Evolutionary conservation across 1,284 basidiomycete genomes (phyloP), one percentile per base, ranked within the genome.

Genomic region (Cutaneotrichosporon daszewskae): DNA sequence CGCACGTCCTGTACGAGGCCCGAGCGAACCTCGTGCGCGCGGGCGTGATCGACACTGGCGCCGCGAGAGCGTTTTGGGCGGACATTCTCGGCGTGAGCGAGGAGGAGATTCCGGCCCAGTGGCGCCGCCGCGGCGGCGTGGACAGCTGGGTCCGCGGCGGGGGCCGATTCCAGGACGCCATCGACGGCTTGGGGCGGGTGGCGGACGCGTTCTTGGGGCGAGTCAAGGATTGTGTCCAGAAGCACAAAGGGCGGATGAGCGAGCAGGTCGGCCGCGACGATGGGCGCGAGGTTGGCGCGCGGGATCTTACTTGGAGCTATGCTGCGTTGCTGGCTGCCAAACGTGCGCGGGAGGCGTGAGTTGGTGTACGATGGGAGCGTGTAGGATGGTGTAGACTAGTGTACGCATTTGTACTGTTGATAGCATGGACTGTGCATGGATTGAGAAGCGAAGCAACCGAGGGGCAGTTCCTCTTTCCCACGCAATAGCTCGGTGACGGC

Each of bases 271-370:
- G 62, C 12, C 20, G 45, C 10, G 20, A 26, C 10, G 25, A n/a
- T 8, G 47, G 45, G 7, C 5, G 17, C 9, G 39, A 31, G 16
- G 38, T 41, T 2, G 72, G 72, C 8, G 72, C 72, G 14, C 52
- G 60, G 23, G 63, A 73, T 31, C 45, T 74, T 13, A 73, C 71
- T 3, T 74, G 72, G 72, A 67, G 63, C 14, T 72, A 73, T 46
- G 67, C 68, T 1, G 58, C 57, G 24, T 62, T 66, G 36, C 42
- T 71, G 26, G 57, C 56, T 14, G 53, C 58, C 31, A 52, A 50
- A 16, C 49, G 60, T 14, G 60, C 59, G 7, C 42, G 60, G 11
- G 45, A 51, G 1, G 39, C 26, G n/a, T n/a, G n/a, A n/a, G n/a
- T n/a, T n/a, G n/a, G n/a, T n/a, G n/a, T n/a, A n/a, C n/a, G n/a